phyloP scores from a whole-genome alignment of 257 asterid genomes.

The Gentiana straminea region DNA sequence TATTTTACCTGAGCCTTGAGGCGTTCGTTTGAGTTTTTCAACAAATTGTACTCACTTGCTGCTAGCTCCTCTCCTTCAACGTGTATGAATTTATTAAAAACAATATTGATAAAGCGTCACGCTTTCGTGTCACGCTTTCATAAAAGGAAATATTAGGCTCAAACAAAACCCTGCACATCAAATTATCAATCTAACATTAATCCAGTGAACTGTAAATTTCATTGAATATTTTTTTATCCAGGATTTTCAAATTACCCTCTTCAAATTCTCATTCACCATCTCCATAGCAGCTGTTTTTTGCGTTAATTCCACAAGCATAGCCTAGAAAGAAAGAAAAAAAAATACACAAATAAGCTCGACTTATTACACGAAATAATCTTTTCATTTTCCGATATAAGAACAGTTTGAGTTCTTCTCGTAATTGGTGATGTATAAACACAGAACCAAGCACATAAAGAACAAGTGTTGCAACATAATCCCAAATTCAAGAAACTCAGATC shows the following conservation, averaged over 20 bases:
- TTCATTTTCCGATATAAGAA: too few relatives aligned
- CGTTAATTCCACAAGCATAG: conserved; percentile 36
- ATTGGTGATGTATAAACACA: too few relatives aligned
- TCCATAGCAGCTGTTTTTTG: conserved; percentile 30
- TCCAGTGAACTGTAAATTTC: neutral
- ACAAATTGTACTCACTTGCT: conserved; percentile 19
- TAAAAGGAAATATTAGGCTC: neutral
- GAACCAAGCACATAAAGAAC: too few relatives aligned
- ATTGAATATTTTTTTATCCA: too few relatives aligned
- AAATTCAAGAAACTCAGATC: too few relatives aligned
- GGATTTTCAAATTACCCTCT: conserved; percentile 25
- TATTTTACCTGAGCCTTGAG: conserved; percentile 39
- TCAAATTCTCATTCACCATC: conserved; percentile 45
- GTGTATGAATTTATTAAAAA: neutral
- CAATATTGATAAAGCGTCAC: neutral
- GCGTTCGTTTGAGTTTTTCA: conserved; percentile 30
- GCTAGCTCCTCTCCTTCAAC: conserved; percentile 53
- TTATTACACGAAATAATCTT: too few relatives aligned
- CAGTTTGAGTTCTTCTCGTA: neutral
- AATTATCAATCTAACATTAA: too few relatives aligned
- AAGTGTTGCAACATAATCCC: too few relatives aligned
- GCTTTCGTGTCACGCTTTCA: too few relatives aligned
- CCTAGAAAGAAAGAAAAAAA: conserved; percentile 23
- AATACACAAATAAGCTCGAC: too few relatives aligned
- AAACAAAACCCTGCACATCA: too few relatives aligned